Conservation (phyloP, 2,329 filamentous ascomycete genomes). For the Nigrospora sphaerica region DNA sequence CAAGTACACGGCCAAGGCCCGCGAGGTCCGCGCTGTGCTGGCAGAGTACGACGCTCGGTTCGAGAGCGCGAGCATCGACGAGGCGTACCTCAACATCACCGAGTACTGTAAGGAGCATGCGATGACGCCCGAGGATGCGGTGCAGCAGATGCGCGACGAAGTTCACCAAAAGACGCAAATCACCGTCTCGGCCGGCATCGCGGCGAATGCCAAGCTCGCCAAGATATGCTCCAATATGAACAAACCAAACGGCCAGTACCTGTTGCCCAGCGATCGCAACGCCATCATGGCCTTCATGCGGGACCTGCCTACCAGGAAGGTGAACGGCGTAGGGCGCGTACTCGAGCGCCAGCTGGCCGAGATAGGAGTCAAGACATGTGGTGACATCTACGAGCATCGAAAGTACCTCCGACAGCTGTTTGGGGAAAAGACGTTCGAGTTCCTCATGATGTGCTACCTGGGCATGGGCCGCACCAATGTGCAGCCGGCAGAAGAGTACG, state of each 20-base stretch:
- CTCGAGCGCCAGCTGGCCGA: conserved; percentile 86
- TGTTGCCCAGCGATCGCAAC: conserved; percentile 62
- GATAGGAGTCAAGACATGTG: conserved; percentile 80
- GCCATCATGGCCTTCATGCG: conserved; percentile 83
- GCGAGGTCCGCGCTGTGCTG: conserved; percentile 76
- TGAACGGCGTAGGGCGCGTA: conserved; percentile 91
- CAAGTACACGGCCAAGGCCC: conserved; percentile 86
- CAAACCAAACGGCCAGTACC: conserved; percentile 91
- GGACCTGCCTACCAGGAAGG: conserved; percentile 75
- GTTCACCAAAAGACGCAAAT: conserved; percentile 71
- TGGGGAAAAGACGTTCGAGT: conserved; percentile 84
- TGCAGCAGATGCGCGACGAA: conserved; percentile 70
- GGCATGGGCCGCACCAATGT: conserved; percentile 81
- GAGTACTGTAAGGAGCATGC: conserved; percentile 67
- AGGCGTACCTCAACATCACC: conserved; percentile 94
- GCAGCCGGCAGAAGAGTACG: conserved; percentile 80
- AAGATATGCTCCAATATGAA: conserved; percentile 96
- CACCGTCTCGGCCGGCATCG: conserved; percentile 90
- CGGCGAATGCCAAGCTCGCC: conserved; percentile 84
- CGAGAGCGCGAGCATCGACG: conserved; percentile 90
- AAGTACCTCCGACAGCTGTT: conserved; percentile 72
- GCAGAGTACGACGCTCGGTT: conserved; percentile 85
- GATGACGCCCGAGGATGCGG: conserved; percentile 63
- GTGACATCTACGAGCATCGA: conserved; percentile 74
- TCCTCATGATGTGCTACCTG: conserved; percentile 76